Evolutionary conservation across 2,329 filamentous ascomycete species (phyloP).

Genomic region (Cytospora chrysosperma): DNA sequence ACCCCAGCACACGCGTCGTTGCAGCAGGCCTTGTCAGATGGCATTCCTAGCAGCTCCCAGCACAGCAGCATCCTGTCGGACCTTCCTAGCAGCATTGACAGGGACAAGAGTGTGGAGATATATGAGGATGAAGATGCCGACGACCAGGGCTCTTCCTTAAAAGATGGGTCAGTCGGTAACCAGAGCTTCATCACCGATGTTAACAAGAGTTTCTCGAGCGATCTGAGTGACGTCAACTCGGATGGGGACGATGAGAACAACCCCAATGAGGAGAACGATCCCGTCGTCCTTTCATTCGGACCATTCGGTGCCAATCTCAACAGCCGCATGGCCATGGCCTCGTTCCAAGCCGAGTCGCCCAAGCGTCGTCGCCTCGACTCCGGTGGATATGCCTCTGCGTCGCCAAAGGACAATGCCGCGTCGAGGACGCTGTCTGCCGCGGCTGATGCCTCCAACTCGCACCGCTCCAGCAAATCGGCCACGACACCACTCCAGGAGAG

Average conservation of each 20-base stretch:
- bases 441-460: constrained; percentile 28
- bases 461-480: constrained; percentile 32
- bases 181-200: constrained; percentile 51
- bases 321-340: constrained; percentile 62
- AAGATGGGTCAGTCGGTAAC: background rate
- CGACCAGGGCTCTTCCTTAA: constrained; percentile 39
- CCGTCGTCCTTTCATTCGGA: constrained; percentile 87
- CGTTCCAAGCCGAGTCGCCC: constrained; percentile 70
- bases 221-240: constrained; percentile 48
- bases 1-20: constrained; percentile 43
- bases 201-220: constrained; percentile 56
- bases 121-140: constrained; percentile 70
- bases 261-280: constrained; percentile 91
- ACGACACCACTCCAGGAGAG: constrained; percentile 24
- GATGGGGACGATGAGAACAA: constrained; percentile 63
- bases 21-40: constrained; percentile 34
- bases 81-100: constrained; percentile 31
- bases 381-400: constrained; percentile 7
- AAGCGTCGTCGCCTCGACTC: constrained; percentile 33
- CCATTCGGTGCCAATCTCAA: constrained; percentile 85
- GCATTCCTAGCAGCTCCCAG: constrained; percentile 33
- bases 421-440: constrained; percentile 27
- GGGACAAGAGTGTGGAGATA: constrained; percentile 53
- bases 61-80: constrained; percentile 38
- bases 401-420: constrained; percentile 7